phyloP scores from a whole-genome alignment of 2,329 filamentous ascomycete species.

The Anisogramma anomala region DNA sequence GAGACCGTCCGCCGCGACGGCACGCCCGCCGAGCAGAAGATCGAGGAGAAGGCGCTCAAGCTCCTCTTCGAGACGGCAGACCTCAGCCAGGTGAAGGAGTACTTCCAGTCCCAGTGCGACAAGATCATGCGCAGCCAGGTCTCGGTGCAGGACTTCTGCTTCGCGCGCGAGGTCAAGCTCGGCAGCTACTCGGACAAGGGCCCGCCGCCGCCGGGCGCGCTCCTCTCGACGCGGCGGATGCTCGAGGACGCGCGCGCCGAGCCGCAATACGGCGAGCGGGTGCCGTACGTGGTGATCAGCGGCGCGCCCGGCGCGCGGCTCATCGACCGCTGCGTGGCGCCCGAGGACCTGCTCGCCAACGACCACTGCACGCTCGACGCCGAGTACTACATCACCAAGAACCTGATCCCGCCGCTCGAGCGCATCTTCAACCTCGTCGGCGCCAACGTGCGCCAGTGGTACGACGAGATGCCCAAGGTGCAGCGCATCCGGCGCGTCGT shows the following conservation, averaged over 20 bases:
- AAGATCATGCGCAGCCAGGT: conserved; percentile 88
- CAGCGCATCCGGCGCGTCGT: conserved; percentile 61
- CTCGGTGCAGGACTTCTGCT: conserved; percentile 91
- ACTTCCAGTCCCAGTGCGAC: conserved; percentile 79
- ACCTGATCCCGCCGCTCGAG: conserved; percentile 86
- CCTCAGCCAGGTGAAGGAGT: conserved; percentile 74
- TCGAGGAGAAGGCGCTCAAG: conserved; percentile 83
- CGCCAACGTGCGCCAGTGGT: conserved; percentile 83
- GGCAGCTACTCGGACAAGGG: conserved; percentile 79
- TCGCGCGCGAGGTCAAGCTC: conserved; percentile 81
- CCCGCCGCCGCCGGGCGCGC: conserved; percentile 70
- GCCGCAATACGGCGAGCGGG: conserved; percentile 87
- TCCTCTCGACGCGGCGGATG: conserved; percentile 81
- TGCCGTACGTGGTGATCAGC: conserved; percentile 87
- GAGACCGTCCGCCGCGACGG: conserved; percentile 94
- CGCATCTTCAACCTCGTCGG: conserved; percentile 95
- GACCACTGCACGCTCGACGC: conserved; percentile 74
- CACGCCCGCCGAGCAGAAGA: conserved; percentile 90
- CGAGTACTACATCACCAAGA: conserved; percentile 95
- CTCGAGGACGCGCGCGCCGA: conserved; percentile 74
- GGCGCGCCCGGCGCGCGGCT: conserved; percentile 78
- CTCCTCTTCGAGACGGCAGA: conserved; percentile 84
- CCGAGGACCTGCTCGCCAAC: conserved; percentile 67
- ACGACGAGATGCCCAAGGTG: conserved; percentile 90
- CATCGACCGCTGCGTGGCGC: conserved; percentile 80